Evolutionary conservation across 768 basidiomycete species (phyloP), one percentile per base, ranked within the genome.

Genomic region (Xerocomus potaroensis): DNA sequence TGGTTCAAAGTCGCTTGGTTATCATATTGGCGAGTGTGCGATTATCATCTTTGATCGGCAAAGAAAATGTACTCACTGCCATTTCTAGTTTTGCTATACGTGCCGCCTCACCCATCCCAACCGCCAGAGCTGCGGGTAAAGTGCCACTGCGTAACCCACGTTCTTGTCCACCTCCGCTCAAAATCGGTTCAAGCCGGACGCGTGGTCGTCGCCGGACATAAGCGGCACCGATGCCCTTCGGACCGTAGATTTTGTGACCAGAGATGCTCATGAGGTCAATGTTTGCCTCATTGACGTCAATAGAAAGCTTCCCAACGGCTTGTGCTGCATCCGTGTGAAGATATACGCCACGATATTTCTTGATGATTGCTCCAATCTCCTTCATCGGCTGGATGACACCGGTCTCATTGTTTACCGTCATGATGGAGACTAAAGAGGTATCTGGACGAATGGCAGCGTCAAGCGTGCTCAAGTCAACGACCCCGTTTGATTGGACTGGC

Each of bases 371-470:
- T 24, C 95, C 95, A 46, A 99, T 99, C 64, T 97, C 92, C 63
- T 90, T 87, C 53, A 98, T 76, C 2, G 96, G 96, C 62, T 98
- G 96, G 45, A 99, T 96, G 54, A 97, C 94, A 19, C 96, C 96
- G 4, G 93, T 98, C 71, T 99, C 96, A 68, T 99, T 99, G 73
- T 99, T 99, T 49, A 99, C 96, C 15, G 89, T 80, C 96, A 99
- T 99, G 64, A 99, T 84, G 11, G 93, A 95, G 36, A 99, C 83
- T n/a, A 98, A 72, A 1, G 88, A 89, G 11, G 91, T 93, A 50
- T 93, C 91, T 8, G 93, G 92, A 26, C 91, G 83, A 48, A 99
- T 92, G 30, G 93, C 87, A 1, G 76, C 79, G 60, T 92, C 89
- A 26, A 99, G 80, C 8, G 80, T 81, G 15, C 82, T 72, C 43